Evolutionary conservation across 148 eudicot species (phyloP), one percentile per base, ranked within the genome.

Genomic region (Pouteria glomerata): DNA sequence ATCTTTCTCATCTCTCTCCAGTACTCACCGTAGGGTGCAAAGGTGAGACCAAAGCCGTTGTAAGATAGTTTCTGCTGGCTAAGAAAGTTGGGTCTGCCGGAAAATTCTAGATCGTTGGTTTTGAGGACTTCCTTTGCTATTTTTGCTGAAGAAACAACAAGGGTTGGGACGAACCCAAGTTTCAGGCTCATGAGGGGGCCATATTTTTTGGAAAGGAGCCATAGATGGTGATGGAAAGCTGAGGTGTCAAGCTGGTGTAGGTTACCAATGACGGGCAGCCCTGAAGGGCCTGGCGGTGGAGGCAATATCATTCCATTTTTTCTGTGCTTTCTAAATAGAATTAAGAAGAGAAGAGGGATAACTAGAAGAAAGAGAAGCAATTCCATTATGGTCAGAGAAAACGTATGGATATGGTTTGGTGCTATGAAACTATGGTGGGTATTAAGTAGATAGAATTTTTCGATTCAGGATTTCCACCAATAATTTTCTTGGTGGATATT

Each of bases 1-100:
- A 73, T 23, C 50, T 73, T 78, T 51, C 44, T 73, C 26, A 78
- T 58, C 7, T 78, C 77, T 37, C 57, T 78, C 62, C 67, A 72
- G 64, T 62, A 53, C 23, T 73, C 66, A 53, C 48, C 60, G 6
- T 66, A 72, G 27, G 81, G 73, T 8, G 66, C 23, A 68, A 78
- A 68, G 0, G 47, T 44, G 6, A 78, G 6, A 21, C 68, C 81
- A 0, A 58, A 58, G 44, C 73, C 69, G 24, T 73, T 42, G 27
- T 73, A 73, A 29, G 81, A 72, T 11, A 78, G 55, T 18, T 68
- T 78, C 26, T 53, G 71, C 4, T 64, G 66, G 19, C 77, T 15
- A 48, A 31, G 11, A 6, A 78, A 12, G 0, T 34, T 0, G 37
- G 77, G 73, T 34, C 41, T 50, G 24, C 44, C n/a, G 12, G 71